Evolutionary conservation across 108 stramenopile species (phyloP).

Genomic region (Chaetoceros muelleri): DNA sequence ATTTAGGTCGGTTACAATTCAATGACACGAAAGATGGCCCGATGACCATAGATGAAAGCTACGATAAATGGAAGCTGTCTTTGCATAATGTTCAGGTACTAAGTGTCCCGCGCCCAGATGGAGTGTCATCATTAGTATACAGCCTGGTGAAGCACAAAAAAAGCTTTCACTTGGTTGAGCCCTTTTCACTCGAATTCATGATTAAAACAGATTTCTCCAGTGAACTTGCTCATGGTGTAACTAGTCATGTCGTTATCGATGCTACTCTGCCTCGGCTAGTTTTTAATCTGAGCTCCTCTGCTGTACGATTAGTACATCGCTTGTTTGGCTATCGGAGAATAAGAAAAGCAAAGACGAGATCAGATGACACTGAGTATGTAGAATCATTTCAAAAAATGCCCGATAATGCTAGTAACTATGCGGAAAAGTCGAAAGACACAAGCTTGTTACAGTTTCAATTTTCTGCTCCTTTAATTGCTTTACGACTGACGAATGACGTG

Average conservation of each 20-base stretch:
- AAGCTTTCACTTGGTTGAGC: slow-evolving; percentile 33
- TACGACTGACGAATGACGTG: slow-evolving; percentile 38
- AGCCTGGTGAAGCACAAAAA: neutral
- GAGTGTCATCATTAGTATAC: neutral
- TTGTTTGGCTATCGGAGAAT: slow-evolving; percentile 21
- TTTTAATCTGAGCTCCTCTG: slow-evolving; percentile 57
- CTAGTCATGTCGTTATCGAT: slow-evolving; percentile 18
- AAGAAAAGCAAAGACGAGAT: slow-evolving; percentile 11
- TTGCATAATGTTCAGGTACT: slow-evolving; percentile 38
- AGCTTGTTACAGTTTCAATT: slow-evolving; percentile 31
- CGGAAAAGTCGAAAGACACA: neutral
- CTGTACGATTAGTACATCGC: slow-evolving; percentile 36
- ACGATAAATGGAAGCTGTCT: slow-evolving; percentile 44
- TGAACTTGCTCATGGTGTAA: slow-evolving; percentile 3
- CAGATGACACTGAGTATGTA: slow-evolving; percentile 7
- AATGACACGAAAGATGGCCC: slow-evolving; percentile 13
- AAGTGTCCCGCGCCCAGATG: neutral
- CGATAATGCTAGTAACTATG: neutral
- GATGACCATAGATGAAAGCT: slow-evolving; percentile 11
- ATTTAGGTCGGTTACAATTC: slow-evolving; percentile 42
- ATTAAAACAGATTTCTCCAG: slow-evolving; percentile 29
- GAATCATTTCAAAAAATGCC: slow-evolving; percentile 1
- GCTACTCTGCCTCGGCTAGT: slow-evolving; percentile 47
- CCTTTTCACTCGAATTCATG: slow-evolving; percentile 49
- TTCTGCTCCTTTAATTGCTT: slow-evolving; percentile 39